phyloP scores from a whole-genome alignment of 1,284 basidiomycete species.

The Fomitopsis pinicola region DNA sequence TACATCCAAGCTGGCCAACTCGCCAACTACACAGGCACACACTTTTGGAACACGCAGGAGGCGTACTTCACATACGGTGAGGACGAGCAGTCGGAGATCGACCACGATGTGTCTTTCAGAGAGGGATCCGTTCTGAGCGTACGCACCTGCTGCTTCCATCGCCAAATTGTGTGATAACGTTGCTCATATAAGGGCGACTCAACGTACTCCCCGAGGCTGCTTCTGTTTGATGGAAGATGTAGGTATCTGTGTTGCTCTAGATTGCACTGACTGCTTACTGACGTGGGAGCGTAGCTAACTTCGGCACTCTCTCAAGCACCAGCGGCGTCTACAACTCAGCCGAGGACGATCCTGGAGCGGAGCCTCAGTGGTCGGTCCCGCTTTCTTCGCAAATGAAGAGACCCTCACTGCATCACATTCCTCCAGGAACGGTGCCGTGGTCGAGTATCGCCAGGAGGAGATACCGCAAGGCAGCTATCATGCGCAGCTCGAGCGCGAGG shows the following conservation, averaged over 20 bases:
- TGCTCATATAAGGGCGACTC: constrained; percentile 39
- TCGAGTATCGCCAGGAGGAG: constrained; percentile 48
- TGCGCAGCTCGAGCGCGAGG: constrained; percentile 25
- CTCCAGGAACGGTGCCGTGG: constrained; percentile 46
- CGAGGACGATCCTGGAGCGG: constrained; percentile 20
- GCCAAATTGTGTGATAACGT: background rate
- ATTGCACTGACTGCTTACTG: background rate
- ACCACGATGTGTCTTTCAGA: constrained; percentile 59
- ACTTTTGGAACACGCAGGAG: constrained; percentile 81
- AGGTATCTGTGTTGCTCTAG: constrained; percentile 11
- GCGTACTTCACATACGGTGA: constrained; percentile 56
- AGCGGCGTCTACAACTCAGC: constrained; percentile 33
- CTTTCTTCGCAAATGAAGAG: background rate
- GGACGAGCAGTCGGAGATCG: constrained; percentile 38
- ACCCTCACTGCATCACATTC: background rate
- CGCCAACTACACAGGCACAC: constrained; percentile 67
- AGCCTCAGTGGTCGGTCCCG: background rate
- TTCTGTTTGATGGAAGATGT: constrained; percentile 68
- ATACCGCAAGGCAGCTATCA: constrained; percentile 57
- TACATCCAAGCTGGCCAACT: constrained; percentile 69
- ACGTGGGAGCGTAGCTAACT: constrained; percentile 44
- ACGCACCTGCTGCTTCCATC: background rate
- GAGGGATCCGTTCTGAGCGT: constrained; percentile 49
- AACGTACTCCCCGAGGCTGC: constrained; percentile 58
- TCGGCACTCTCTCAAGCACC: constrained; percentile 48